Evolutionary conservation across 306 rosid species (phyloP).

Genomic region (Ochetophila trinervis): DNA sequence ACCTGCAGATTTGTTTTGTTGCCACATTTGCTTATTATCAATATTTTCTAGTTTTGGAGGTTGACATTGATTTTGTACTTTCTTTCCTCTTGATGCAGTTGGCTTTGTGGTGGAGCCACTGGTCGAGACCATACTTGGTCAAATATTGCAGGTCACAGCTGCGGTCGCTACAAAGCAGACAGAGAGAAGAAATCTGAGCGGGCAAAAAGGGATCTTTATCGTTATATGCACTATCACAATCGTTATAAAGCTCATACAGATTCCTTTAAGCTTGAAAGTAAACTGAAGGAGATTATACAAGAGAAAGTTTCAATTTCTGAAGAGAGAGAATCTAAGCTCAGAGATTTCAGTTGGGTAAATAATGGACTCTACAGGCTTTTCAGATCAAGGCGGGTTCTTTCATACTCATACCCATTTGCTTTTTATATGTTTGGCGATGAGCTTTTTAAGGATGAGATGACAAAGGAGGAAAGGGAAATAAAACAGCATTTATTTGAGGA

Average conservation of each 20-base stretch:
- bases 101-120: slow-evolving; percentile 97
- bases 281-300: slow-evolving; percentile 62
- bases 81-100: slow-evolving; percentile 56
- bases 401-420: slow-evolving; percentile 94
- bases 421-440: slow-evolving; percentile 97
- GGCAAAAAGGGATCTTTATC: slow-evolving; percentile 76
- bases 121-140: slow-evolving; percentile 90
- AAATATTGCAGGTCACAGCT: slow-evolving; percentile 82
- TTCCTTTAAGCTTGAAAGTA: slow-evolving; percentile 85
- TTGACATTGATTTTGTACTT: slow-evolving; percentile 4
- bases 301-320: slow-evolving; percentile 63
- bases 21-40: neutral
- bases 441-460: slow-evolving; percentile 78
- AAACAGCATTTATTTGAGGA: slow-evolving; percentile 92
- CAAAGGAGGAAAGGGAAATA: slow-evolving; percentile 58
- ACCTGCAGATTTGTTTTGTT: neutral
- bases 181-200: slow-evolving; percentile 65
- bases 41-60: neutral
- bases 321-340: slow-evolving; percentile 53
- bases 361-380: slow-evolving; percentile 81
- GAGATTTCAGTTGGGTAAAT: slow-evolving; percentile 85
- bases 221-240: slow-evolving; percentile 93
- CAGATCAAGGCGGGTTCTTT: slow-evolving; percentile 94
- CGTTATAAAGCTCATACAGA: slow-evolving; percentile 95
- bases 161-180: slow-evolving; percentile 82